Base-by-base conservation (phyloP, 1,284 basidiomycete genomes). In the Tilletia horrida region DNA sequence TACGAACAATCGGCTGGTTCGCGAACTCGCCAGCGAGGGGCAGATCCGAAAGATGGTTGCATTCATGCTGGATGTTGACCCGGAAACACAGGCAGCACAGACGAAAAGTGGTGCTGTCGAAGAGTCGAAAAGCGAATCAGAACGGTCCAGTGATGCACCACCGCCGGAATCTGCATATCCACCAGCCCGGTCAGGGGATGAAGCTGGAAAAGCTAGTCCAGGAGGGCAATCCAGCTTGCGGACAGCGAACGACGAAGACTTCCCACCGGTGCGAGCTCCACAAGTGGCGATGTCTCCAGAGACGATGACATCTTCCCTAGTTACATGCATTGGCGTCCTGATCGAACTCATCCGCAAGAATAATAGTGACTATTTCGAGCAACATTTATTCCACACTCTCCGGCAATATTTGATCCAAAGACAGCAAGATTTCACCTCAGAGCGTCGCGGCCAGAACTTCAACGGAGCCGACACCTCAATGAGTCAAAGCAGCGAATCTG, bases 301-400 rank as follows among this genome's bases (percentile, higher is more conserved):
- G 67, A 90, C 89, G 1, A 87, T 88, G n/a, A 88, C 89, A 0
- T 97, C 94, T 4, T 93, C 93, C 0, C 88, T 97, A 57, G 87
- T 91, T 40, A 89, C 93, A 70, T 90, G 92, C 29, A 91, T 95
- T 73, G 90, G 90, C 63, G 88, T 98, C 76, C 86, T 97, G 71
- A 91, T 97, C 76, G 96, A 99, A 82, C 87, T 99, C 45, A 97
- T 99, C 75, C 88, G 96, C 66, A 94, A 97, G 82, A 98, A 98
- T 83, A 98, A 98, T 83, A 95, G 93, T 64, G 95, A 99, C 82
- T 97, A 94, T 82, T 95, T 96, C 79, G 96, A 99, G 84, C 95
- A 94, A 16, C 96, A 95, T 82, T 86, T 97, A n/a, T 96, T 97
- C 84, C 93, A 97, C 81, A 93, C 92, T 0, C 84, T 97, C 52